Conservation (phyloP, 352 stramenopile genomes). For the Ophiocytium majus region DNA sequence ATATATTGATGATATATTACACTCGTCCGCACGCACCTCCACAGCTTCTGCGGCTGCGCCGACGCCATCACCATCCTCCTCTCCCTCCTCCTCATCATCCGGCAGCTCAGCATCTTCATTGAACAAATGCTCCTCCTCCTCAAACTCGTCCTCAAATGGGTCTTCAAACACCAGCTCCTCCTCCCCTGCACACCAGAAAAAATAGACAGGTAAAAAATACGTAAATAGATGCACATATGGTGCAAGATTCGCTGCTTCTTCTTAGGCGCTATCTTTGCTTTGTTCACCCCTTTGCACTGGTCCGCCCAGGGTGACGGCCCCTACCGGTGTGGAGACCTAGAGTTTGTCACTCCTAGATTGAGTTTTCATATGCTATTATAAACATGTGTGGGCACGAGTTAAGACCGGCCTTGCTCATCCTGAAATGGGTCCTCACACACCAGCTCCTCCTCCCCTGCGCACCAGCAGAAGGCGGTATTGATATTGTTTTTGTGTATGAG, state of each 20-base stretch:
- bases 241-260: background rate
- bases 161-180: slow-evolving; percentile 53
- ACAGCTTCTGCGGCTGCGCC: background rate
- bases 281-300: background rate
- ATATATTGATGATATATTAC: too few relatives aligned
- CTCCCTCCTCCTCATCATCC: slow-evolving; percentile 28
- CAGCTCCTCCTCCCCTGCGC: too few relatives aligned
- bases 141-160: slow-evolving; percentile 55
- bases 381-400: too few relatives aligned
- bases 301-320: background rate
- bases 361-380: background rate
- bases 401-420: too few relatives aligned
- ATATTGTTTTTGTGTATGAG: too few relatives aligned
- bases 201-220: background rate
- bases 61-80: background rate
- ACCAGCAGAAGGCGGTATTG: too few relatives aligned
- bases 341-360: background rate
- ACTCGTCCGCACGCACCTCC: too few relatives aligned
- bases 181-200: background rate
- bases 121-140: slow-evolving; percentile 42
- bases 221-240: background rate
- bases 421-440: too few relatives aligned
- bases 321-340: background rate
- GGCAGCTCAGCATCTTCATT: slow-evolving; percentile 16
- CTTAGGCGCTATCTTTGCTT: background rate